These are phyloP conservation scores for Boletus sensibilis DNA, from an alignment of 768 basidiomycete genomes.

Conservation along the genomic window DNA sequence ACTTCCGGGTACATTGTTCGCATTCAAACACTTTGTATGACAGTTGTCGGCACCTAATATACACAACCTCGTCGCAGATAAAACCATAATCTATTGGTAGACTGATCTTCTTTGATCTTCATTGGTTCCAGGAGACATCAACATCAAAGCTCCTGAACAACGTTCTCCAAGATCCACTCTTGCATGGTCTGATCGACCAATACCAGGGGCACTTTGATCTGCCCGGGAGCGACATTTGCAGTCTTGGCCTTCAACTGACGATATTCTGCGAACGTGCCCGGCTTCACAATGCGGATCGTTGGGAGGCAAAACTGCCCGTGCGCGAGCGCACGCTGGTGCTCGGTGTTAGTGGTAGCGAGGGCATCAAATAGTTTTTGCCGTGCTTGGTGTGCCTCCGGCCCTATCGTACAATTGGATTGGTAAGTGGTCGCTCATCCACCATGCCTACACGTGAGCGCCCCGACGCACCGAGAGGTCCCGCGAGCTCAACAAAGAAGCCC, in stretches of 20 bases:
- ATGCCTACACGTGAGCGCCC: too few species aligned
- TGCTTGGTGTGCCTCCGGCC: constrained; percentile 1
- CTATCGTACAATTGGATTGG: neutral
- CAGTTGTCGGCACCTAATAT: too few species aligned
- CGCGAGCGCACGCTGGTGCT: neutral
- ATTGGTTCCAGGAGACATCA: neutral
- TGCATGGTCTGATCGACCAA: neutral
- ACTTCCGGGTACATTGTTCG: too few species aligned
- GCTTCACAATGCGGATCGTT: constrained; percentile 21
- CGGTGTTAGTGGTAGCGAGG: neutral
- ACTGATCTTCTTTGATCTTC: neutral
- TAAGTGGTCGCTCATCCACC: neutral
- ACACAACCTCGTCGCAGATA: neutral
- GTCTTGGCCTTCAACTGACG: constrained; percentile 11
- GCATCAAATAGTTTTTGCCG: constrained; percentile 10
- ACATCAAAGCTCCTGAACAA: constrained; percentile 13
- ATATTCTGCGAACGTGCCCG: constrained; percentile 21
- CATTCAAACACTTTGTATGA: too few species aligned
- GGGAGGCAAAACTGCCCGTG: constrained; percentile 7
- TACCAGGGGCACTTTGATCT: constrained; percentile 19
- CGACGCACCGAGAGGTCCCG: constrained; percentile 12
- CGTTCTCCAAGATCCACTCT: constrained; percentile 23
- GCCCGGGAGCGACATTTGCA: neutral
- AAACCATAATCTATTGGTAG: neutral
- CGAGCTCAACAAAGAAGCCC: constrained; percentile 18